Conservation (phyloP, 768 basidiomycete genomes). For the Amyloporia xantha region DNA sequence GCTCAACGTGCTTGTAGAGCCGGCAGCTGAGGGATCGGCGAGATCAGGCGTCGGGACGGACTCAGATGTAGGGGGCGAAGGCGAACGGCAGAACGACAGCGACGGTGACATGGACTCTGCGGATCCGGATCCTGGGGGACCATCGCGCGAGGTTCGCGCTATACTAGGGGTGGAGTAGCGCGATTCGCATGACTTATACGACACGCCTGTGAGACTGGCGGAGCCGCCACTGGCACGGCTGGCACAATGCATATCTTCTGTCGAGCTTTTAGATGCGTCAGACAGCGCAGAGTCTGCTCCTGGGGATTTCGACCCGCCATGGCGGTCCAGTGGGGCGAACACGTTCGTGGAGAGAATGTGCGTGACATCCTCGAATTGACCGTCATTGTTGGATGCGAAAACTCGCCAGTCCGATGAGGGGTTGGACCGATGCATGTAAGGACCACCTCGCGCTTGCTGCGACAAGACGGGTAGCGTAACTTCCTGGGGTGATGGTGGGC, state of each 20-base stretch:
- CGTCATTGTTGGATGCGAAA: slow-evolving; percentile 9
- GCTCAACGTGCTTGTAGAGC: neutral
- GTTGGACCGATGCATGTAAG: neutral
- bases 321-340: slow-evolving; percentile 5
- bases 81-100: neutral
- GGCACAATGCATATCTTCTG: neutral
- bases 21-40: neutral
- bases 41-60: neutral
- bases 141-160: neutral
- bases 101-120: slow-evolving; percentile 7
- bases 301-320: neutral
- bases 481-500: neutral
- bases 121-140: neutral
- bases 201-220: slow-evolving; percentile 20
- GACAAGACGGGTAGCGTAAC: slow-evolving; percentile 4
- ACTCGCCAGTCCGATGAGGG: slow-evolving; percentile 9
- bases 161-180: slow-evolving; percentile 20
- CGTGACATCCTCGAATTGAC: slow-evolving; percentile 21
- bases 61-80: slow-evolving; percentile 1
- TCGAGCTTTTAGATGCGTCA: neutral
- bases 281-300: neutral
- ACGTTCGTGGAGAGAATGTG: slow-evolving; percentile 19
- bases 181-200: slow-evolving; percentile 23
- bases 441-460: slow-evolving; percentile 4
- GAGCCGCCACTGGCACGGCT: slow-evolving; percentile 18